Evolutionary conservation across 2,329 filamentous ascomycete species (phyloP), one percentile per base, ranked within the genome.

Genomic region (Ophioceras dolichostomum): DNA sequence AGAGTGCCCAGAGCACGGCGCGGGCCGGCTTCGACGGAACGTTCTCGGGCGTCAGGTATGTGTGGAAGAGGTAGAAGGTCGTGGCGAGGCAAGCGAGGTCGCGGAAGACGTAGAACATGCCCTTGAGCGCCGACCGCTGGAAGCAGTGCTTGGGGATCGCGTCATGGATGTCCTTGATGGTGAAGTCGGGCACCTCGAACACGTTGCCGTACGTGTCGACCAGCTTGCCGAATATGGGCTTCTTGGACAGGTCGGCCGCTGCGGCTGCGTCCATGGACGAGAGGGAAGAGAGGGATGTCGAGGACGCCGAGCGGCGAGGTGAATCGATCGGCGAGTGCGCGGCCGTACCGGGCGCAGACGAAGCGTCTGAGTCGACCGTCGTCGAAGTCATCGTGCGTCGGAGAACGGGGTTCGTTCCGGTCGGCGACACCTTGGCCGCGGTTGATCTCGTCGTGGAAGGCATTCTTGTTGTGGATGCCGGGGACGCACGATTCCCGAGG

Each of bases 101-200:
- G 44, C 89, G 79, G 53, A 77, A 72, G 51, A 96, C 88, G 62
- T 96, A 96, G 53, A 58, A 64, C 56, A 95, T 68, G 47, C 88
- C 82, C 47, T 66, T 76, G 46, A 76, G 57, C 43, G 75, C 83
- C 33, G 85, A 94, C 43, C 91, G 82, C 68, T 95, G 72, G 61
- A 83, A 96, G 74, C 91, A 98, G 72, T 95, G 91, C 63, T 88
- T 86, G 46, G 91, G 91, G 49, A 98, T 98, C 58, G 91, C 91
- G 64, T 94, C 83, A 54, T 86, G 81, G 57, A 98, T 89, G 57
- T 98, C 76, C 71, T 94, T 94, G 73, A 98, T 94, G 56, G 87
- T 94, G 69, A 83, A 98, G 64, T 96, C 81, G 48, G 91, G 91
- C 40, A 94, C 72, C 60, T 85, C 70, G 68, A 98, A 98, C 54